These are phyloP conservation scores for Serendipita sp. DNA, from an alignment of 768 basidiomycete genomes.

Conservation along the genomic window DNA sequence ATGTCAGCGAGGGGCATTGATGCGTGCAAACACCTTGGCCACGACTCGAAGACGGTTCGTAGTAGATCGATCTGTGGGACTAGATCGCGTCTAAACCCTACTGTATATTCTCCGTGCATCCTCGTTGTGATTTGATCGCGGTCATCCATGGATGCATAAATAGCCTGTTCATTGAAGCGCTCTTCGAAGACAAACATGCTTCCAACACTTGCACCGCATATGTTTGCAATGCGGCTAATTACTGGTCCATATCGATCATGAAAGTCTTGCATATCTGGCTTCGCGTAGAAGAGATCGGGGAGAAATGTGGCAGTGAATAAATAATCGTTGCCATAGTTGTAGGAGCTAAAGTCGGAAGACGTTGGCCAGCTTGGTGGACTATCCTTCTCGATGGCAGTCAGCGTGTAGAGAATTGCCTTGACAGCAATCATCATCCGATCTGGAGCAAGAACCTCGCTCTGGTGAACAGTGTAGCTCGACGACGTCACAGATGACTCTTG, in stretches of 20 bases:
- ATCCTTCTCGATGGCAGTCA: slow-evolving; percentile 59
- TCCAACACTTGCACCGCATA: slow-evolving; percentile 49
- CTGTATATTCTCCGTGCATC: slow-evolving; percentile 10
- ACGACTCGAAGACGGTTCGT: slow-evolving; percentile 60
- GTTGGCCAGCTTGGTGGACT: slow-evolving; percentile 65
- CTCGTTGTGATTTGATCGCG: background rate
- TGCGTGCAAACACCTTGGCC: slow-evolving; percentile 59
- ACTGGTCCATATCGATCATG: slow-evolving; percentile 45
- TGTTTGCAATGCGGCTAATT: slow-evolving; percentile 36
- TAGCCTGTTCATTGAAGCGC: slow-evolving; percentile 30
- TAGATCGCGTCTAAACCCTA: slow-evolving; percentile 49
- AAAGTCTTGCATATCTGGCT: slow-evolving; percentile 55
- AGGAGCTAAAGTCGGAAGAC: slow-evolving; percentile 42
- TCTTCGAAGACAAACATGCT: slow-evolving; percentile 75
- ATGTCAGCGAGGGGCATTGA: slow-evolving; percentile 36
- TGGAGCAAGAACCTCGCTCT: slow-evolving; percentile 30
- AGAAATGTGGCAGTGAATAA: slow-evolving; percentile 49
- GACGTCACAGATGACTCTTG: slow-evolving; percentile 40
- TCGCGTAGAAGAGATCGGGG: slow-evolving; percentile 36
- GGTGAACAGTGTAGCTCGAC: slow-evolving; percentile 17
- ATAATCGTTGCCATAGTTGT: slow-evolving; percentile 44
- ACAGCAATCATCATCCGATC: slow-evolving; percentile 62
- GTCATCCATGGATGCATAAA: slow-evolving; percentile 13
- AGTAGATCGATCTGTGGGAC: slow-evolving; percentile 52
- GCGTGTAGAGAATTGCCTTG: slow-evolving; percentile 58